phyloP scores from a whole-genome alignment of 345 rosid genomes.

The Moricandia moricandioides region DNA sequence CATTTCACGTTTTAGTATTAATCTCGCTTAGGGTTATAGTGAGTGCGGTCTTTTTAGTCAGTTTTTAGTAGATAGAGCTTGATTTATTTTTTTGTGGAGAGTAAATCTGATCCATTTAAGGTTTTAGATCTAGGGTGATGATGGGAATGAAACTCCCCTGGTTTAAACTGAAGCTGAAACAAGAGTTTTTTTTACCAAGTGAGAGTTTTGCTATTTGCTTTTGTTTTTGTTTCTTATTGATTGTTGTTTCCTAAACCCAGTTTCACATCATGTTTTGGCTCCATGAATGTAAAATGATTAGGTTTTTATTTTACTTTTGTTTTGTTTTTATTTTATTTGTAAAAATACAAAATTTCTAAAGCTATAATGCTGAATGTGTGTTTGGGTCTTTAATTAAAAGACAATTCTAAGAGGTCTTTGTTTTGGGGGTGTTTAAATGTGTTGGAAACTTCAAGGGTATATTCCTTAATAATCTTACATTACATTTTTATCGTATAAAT shows the following conservation, averaged over 20 bases:
- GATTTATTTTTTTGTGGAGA: slow-evolving; percentile 16
- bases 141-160: slow-evolving; percentile 40
- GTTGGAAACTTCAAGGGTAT: slow-evolving; percentile 4
- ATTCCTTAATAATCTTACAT: background rate
- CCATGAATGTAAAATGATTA: slow-evolving; percentile 27
- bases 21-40: slow-evolving; percentile 24
- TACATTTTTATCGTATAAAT: too few relatives aligned
- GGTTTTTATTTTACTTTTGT: background rate
- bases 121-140: slow-evolving; percentile 34
- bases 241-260: slow-evolving; percentile 16
- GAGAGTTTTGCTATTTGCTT: slow-evolving; percentile 25
- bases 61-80: slow-evolving; percentile 27
- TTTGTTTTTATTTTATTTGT: background rate
- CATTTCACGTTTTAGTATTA: slow-evolving; percentile 18
- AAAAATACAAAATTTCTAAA: slow-evolving; percentile 4
- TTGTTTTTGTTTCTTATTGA: background rate
- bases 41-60: slow-evolving; percentile 29
- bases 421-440: background rate
- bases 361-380: background rate
- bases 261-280: too few relatives aligned
- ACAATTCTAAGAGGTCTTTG: background rate
- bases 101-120: slow-evolving; percentile 33
- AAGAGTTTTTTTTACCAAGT: slow-evolving; percentile 31
- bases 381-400: slow-evolving; percentile 9
- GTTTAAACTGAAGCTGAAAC: slow-evolving; percentile 18